Evolutionary conservation across 2,329 filamentous ascomycete genomes (phyloP).

Genomic region (Coleophoma eucalyptorum): DNA sequence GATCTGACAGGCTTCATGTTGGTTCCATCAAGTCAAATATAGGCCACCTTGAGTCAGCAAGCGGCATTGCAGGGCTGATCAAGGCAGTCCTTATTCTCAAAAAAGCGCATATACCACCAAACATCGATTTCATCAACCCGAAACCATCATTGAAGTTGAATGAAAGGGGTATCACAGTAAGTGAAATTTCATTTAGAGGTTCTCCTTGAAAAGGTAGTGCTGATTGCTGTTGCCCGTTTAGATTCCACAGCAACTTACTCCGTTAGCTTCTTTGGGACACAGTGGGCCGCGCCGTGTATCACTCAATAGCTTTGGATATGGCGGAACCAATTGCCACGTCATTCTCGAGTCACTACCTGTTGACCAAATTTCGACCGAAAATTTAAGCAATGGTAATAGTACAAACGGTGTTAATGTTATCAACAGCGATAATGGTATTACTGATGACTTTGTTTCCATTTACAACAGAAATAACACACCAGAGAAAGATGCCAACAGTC

Average conservation of each 20-base stretch:
- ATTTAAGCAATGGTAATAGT: neutral
- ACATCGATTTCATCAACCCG: conserved; percentile 25
- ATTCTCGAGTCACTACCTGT: conserved; percentile 18
- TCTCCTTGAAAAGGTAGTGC: too few relatives aligned
- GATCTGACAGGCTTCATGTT: conserved; percentile 28
- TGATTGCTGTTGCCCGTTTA: too few relatives aligned
- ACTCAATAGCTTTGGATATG: conserved; percentile 32
- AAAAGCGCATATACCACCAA: conserved; percentile 19
- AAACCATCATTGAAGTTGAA: conserved; percentile 26
- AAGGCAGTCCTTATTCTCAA: conserved; percentile 28
- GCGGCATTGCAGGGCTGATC: conserved; percentile 22
- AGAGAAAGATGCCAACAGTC: too few relatives aligned
- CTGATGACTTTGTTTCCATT: too few relatives aligned
- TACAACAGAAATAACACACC: too few relatives aligned
- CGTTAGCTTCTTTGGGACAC: neutral
- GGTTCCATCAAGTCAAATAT: conserved; percentile 24
- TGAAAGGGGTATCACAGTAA: neutral
- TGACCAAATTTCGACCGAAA: too few relatives aligned
- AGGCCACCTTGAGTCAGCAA: conserved; percentile 30
- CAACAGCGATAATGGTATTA: too few relatives aligned
- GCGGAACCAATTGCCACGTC: too few relatives aligned
- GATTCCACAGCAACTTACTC: too few relatives aligned
- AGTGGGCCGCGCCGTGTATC: conserved; percentile 3
- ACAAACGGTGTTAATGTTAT: too few relatives aligned
- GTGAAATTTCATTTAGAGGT: neutral